Evolutionary conservation across 352 stramenopile species (phyloP).

Genomic region (Phytophthora sp.): DNA sequence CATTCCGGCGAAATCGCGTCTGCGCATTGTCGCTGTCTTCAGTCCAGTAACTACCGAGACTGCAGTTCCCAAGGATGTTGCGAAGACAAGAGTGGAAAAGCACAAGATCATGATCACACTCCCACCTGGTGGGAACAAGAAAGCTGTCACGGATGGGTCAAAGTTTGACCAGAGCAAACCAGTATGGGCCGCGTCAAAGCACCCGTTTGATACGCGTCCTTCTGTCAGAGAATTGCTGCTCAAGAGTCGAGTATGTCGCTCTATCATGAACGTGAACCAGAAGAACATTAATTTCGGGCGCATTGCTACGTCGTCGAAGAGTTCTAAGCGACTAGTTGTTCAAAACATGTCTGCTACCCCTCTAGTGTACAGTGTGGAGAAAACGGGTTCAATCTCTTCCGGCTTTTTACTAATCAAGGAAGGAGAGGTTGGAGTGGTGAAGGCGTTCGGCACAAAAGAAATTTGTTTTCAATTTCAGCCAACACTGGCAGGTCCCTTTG

Average conservation of each 20-base stretch:
- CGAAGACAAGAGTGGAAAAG: conserved; percentile 83
- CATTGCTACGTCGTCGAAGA: conserved; percentile 86
- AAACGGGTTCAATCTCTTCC: conserved; percentile 91
- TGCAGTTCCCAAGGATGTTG: conserved; percentile 41
- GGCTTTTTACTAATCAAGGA: conserved; percentile 91
- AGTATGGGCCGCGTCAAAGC: conserved; percentile 72
- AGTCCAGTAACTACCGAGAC: conserved; percentile 53
- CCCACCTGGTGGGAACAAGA: conserved; percentile 86
- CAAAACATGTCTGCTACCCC: conserved; percentile 89
- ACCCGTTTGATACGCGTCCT: conserved; percentile 79
- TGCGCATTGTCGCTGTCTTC: conserved; percentile 85
- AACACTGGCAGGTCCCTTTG: conserved; percentile 84
- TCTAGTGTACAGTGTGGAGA: conserved; percentile 87
- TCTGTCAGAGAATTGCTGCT: conserved; percentile 87
- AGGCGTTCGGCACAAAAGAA: conserved; percentile 88
- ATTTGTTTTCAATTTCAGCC: conserved; percentile 91
- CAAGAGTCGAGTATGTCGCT: conserved; percentile 85
- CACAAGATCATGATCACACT: conserved; percentile 90
- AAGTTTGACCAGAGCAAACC: conserved; percentile 67
- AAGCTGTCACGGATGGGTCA: conserved; percentile 62
- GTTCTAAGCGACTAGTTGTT: conserved; percentile 85
- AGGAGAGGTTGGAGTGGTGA: conserved; percentile 85
- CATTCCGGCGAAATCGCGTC: conserved; percentile 76
- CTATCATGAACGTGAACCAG: conserved; percentile 91
- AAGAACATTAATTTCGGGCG: conserved; percentile 93